A percentile compares a stretch with the other conserved stretches of the same genome.
Conservation (phyloP, 805 yeast species). For the Diddensiella transvaalensis region DNA sequence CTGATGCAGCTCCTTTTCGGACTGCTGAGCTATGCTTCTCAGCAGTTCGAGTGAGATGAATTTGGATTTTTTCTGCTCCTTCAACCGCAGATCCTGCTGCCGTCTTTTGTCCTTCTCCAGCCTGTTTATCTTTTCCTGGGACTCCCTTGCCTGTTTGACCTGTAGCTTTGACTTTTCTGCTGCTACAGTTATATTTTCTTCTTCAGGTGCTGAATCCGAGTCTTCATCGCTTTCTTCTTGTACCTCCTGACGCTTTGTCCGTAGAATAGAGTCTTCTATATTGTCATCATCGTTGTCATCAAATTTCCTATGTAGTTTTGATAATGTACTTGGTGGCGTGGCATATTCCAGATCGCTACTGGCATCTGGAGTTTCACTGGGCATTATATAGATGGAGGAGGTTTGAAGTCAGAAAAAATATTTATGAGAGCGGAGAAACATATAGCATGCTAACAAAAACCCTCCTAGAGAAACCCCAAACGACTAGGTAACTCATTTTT, state of each 20-base stretch:
- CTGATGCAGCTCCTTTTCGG: neutral
- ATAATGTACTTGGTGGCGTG: conserved; percentile 6
- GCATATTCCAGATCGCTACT: conserved; percentile 4
- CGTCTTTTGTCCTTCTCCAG: conserved; percentile 28
- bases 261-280: neutral
- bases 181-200: conserved; percentile 27
- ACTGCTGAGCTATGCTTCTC: conserved; percentile 17
- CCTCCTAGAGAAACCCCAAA: too few relatives aligned
- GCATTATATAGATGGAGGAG: neutral
- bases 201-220: conserved; percentile 37
- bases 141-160: conserved; percentile 9
- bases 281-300: conserved; percentile 6
- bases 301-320: conserved; percentile 10
- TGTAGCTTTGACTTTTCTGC: conserved; percentile 6
- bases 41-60: conserved; percentile 26
- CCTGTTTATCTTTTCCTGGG: conserved; percentile 13
- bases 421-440: neutral
- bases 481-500: too few relatives aligned
- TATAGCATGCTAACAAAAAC: too few relatives aligned
- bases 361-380: neutral
- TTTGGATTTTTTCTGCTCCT: conserved; percentile 22
- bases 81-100: conserved; percentile 25
- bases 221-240: conserved; percentile 1
- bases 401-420: neutral
- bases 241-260: neutral